These are phyloP conservation scores for Austroboletus niveus DNA, from an alignment of 1,284 basidiomycete genomes.

Conservation along the genomic window DNA sequence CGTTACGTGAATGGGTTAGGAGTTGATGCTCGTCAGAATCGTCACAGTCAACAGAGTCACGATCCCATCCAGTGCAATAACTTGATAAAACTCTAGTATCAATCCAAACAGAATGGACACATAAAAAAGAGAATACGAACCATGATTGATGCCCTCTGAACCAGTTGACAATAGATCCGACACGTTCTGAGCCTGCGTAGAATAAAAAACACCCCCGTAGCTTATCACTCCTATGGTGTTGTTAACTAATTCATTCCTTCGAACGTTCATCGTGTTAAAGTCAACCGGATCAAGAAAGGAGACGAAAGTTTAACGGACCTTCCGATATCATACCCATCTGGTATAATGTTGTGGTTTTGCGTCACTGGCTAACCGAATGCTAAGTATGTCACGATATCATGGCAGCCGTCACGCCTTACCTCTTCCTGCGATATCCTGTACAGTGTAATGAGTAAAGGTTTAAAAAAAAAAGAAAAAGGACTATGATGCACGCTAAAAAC, in stretches of 20 bases:
- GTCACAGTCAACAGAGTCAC: conserved; percentile 46
- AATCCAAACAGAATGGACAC: background rate
- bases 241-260: conserved; percentile 44
- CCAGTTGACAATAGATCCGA: conserved; percentile 25
- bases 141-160: conserved; percentile 21
- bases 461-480: background rate
- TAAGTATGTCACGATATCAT: background rate
- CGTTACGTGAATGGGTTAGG: too few species aligned
- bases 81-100: conserved; percentile 20
- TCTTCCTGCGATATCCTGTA: conserved; percentile 61
- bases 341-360: conserved; percentile 48
- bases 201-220: conserved; percentile 48
- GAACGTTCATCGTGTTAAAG: background rate
- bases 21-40: conserved; percentile 16
- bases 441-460: background rate
- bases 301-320: conserved; percentile 25
- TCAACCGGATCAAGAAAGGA: background rate
- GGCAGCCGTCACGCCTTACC: conserved; percentile 24
- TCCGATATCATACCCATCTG: conserved; percentile 57
- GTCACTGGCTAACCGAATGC: conserved; percentile 31
- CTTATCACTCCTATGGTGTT: conserved; percentile 42
- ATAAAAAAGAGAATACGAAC: conserved; percentile 1
- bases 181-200: conserved; percentile 42
- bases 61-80: conserved; percentile 48
- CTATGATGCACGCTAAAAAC: conserved; percentile 56